Percentiles rank a stretch among this genome's conserved stretches.
Conservation (phyloP, 305 asterid species). For the Fraxinus dipetala region DNA sequence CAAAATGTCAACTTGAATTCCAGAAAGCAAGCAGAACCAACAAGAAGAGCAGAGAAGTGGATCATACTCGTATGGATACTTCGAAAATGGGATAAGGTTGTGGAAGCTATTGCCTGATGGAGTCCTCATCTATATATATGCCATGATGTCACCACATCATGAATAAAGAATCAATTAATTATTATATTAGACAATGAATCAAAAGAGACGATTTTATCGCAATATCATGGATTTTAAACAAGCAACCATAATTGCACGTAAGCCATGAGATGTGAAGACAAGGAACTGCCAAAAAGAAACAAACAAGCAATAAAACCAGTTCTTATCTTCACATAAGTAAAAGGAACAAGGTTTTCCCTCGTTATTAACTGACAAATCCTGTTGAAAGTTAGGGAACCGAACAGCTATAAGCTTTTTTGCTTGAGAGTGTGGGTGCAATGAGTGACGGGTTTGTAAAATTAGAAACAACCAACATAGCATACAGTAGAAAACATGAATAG, state of each 20-base stretch:
- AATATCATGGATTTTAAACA: background rate
- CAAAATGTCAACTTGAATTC: background rate
- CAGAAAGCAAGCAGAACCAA: slow-evolving; percentile 12
- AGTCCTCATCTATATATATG: slow-evolving; percentile 38
- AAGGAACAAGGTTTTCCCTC: background rate
- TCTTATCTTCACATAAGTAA: background rate
- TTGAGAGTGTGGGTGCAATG: background rate
- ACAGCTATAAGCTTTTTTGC: background rate
- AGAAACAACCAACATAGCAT: background rate
- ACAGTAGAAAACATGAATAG: slow-evolving; percentile 1
- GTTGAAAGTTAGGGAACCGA: background rate
- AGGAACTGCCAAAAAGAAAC: background rate
- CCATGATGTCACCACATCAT: slow-evolving; percentile 10
- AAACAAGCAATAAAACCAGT: background rate
- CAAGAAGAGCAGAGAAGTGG: slow-evolving; percentile 15
- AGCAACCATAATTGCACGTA: background rate
- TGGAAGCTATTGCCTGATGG: slow-evolving; percentile 84
- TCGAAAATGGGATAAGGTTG: slow-evolving; percentile 69
- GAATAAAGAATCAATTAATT: slow-evolving; percentile 10
- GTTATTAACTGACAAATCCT: background rate
- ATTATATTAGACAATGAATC: background rate
- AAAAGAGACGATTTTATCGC: background rate
- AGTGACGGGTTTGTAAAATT: background rate
- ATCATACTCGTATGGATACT: slow-evolving; percentile 72
- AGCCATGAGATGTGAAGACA: background rate